Conservation (phyloP, 2,329 filamentous ascomycete genomes). For the Graphium sp. region DNA sequence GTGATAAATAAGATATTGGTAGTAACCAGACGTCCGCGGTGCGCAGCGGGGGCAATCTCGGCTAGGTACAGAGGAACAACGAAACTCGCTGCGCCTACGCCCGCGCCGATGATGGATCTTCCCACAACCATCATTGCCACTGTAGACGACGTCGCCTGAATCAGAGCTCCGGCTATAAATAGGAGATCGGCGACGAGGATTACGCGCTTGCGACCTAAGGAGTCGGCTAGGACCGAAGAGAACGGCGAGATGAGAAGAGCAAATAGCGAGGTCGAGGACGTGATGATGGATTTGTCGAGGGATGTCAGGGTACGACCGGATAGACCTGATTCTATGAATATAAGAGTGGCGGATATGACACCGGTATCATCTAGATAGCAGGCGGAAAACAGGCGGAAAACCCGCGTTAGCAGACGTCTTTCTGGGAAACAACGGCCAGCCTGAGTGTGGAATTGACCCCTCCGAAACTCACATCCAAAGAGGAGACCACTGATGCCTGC, state of each 20-base stretch:
- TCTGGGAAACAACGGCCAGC: no score
- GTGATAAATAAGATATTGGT: slow-evolving; percentile 74
- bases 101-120: slow-evolving; percentile 51
- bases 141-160: slow-evolving; percentile 41
- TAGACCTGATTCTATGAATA: slow-evolving; percentile 44
- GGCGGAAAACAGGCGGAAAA: not conserved
- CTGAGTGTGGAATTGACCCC: no score
- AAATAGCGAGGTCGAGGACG: slow-evolving; percentile 50
- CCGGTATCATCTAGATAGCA: slow-evolving; percentile 40
- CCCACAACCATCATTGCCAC: slow-evolving; percentile 52
- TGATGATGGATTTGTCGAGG: slow-evolving; percentile 54
- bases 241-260: slow-evolving; percentile 48
- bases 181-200: slow-evolving; percentile 48
- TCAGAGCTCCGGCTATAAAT: slow-evolving; percentile 49
- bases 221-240: slow-evolving; percentile 46
- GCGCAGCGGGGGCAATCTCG: slow-evolving; percentile 62
- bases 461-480: slow-evolving; percentile 46
- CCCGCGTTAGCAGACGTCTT: no score
- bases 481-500: slow-evolving; percentile 51
- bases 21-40: slow-evolving; percentile 67
- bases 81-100: slow-evolving; percentile 62
- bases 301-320: slow-evolving; percentile 38
- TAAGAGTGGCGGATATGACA: slow-evolving; percentile 51
- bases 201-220: slow-evolving; percentile 41
- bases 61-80: slow-evolving; percentile 80